Percentiles rank a stretch among this genome's conserved stretches.
Evolutionary conservation across 352 stramenopile species (phyloP).

Genomic region (Blastocystis sp.): DNA sequence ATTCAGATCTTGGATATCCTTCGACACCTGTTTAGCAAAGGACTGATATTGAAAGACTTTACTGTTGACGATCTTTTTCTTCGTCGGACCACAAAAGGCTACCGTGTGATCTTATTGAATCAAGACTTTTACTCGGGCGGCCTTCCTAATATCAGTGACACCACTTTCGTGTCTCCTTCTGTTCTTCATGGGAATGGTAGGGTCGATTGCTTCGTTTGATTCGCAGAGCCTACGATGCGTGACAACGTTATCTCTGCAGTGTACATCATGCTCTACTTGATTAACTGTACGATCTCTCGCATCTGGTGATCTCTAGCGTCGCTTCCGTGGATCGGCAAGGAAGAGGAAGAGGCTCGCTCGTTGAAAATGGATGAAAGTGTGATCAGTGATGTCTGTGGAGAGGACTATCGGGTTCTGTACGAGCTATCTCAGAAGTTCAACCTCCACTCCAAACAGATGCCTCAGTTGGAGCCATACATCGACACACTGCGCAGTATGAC

Average conservation of each 20-base stretch:
- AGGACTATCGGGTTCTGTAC: background rate
- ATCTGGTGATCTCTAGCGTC: background rate
- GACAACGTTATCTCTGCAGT: constrained; percentile 39
- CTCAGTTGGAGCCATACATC: background rate
- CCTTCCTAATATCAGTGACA: background rate
- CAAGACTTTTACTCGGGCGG: constrained; percentile 19
- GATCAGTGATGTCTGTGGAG: background rate
- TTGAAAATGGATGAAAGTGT: constrained; percentile 32
- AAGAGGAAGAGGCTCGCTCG: background rate
- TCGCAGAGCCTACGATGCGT: background rate
- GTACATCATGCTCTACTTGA: constrained; percentile 56
- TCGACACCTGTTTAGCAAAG: background rate
- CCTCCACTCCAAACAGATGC: background rate
- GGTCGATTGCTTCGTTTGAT: background rate
- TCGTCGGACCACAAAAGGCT: constrained; percentile 43
- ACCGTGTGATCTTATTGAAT: constrained; percentile 24
- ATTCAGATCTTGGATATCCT: constrained; percentile 38
- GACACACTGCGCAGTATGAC: background rate
- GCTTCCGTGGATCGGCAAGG: background rate
- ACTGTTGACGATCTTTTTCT: constrained; percentile 13
- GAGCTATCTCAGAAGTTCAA: background rate
- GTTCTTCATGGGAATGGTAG: constrained; percentile 36
- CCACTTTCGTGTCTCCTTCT: constrained; percentile 3
- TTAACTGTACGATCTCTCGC: background rate
- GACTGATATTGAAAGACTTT: constrained; percentile 31